Percentiles rank a stretch among this genome's conserved stretches.
Evolutionary conservation across 192 early-diverging fungal species (phyloP).

Genomic region (Fimicolochytrium jonesii): DNA sequence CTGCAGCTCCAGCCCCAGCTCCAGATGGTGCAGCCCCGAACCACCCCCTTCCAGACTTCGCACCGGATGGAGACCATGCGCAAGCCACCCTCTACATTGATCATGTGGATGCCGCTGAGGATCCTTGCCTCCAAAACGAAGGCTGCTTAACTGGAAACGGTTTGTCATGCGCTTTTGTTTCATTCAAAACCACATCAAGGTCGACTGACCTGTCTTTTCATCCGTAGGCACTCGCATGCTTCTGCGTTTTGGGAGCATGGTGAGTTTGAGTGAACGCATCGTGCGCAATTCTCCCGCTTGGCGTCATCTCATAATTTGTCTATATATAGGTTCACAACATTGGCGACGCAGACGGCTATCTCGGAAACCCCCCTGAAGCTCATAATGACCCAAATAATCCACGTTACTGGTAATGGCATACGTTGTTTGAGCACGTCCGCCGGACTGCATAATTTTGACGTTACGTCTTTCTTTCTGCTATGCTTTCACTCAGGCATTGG

Average conservation of each 20-base stretch:
- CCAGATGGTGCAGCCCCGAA: background rate
- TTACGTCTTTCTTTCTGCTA: too few species aligned
- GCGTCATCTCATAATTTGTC: too few species aligned
- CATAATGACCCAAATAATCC: constrained; percentile 14
- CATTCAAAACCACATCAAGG: too few species aligned
- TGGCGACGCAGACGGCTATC: constrained; percentile 23
- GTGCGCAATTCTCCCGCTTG: background rate
- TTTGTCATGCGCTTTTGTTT: too few species aligned
- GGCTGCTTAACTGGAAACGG: constrained; percentile 23
- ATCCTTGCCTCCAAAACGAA: constrained; percentile 27
- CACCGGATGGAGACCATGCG: constrained; percentile 21
- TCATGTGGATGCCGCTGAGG: constrained; percentile 21
- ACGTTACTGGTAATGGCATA: constrained; percentile 17
- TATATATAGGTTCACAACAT: constrained; percentile 31
- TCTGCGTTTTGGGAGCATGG: constrained; percentile 23
- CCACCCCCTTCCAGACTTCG: constrained; percentile 24
- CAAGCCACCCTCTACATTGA: constrained; percentile 24
- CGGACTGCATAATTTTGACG: too few species aligned
- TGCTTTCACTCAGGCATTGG: constrained; percentile 28
- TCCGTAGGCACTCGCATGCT: constrained; percentile 25
- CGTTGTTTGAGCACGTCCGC: too few species aligned
- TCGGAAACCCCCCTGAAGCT: constrained; percentile 22
- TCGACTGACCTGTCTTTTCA: too few species aligned
- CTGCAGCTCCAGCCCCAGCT: too few species aligned
- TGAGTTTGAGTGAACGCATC: background rate